phyloP scores from a whole-genome alignment of 1,284 basidiomycete genomes.

The Leccinum solheimii region DNA sequence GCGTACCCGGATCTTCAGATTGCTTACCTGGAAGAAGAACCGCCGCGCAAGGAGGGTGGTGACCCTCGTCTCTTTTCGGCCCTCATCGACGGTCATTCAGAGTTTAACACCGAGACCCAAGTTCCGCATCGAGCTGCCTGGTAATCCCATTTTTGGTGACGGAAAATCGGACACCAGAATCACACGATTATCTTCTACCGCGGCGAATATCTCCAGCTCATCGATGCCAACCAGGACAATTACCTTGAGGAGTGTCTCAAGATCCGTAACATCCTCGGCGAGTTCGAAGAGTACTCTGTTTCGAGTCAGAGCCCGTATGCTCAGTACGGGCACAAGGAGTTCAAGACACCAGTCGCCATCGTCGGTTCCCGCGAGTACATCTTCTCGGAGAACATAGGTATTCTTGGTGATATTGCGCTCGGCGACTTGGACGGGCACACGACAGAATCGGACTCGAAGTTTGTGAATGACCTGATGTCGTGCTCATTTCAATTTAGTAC shows the following conservation, averaged over 20 bases:
- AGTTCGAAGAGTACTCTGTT: slow-evolving; percentile 94
- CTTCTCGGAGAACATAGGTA: slow-evolving; percentile 99
- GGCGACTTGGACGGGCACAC: no score
- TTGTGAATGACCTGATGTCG: no score
- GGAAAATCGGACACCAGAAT: slow-evolving; percentile 99
- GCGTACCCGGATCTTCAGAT: slow-evolving; percentile 99
- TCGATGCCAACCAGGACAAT: slow-evolving; percentile 99
- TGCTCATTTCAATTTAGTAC: no score
- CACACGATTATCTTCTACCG: slow-evolving; percentile 99
- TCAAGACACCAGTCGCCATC: slow-evolving; percentile 93
- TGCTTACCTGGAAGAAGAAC: slow-evolving; percentile 97
- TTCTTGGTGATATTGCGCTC: slow-evolving; percentile 82
- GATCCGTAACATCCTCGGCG: slow-evolving; percentile 96
- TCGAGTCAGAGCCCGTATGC: slow-evolving; percentile 91
- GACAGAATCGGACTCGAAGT: no score
- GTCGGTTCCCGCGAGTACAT: slow-evolving; percentile 99
- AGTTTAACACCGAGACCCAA: slow-evolving; percentile 95
- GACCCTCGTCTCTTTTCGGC: slow-evolving; percentile 96
- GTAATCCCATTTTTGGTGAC: slow-evolving; percentile 98
- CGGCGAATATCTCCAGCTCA: slow-evolving; percentile 97
- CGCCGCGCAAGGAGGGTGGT: slow-evolving; percentile 89
- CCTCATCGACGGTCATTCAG: slow-evolving; percentile 97
- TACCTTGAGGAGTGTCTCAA: slow-evolving; percentile 99
- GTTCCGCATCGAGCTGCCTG: slow-evolving; percentile 97
- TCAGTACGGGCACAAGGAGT: slow-evolving; percentile 84